Percentiles rank a stretch among this genome's conserved stretches.
Evolutionary conservation across 768 basidiomycete species (phyloP).

Genomic region (Suillus discolor): DNA sequence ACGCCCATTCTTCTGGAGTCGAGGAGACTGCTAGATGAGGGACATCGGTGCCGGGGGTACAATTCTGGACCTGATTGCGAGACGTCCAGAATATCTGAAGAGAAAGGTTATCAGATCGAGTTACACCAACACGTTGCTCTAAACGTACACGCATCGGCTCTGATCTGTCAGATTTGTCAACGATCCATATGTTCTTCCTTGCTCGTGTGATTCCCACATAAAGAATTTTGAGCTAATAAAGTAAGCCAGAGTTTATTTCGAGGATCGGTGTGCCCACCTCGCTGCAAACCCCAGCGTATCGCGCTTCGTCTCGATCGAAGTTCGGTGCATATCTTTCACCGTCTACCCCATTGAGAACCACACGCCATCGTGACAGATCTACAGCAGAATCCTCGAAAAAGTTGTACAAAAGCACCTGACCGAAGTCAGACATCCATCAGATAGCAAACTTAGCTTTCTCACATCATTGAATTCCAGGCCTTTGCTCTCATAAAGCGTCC

Average conservation of each 20-base stretch:
- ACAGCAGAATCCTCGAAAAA: constrained; percentile 69
- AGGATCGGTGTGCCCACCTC: constrained; percentile 44
- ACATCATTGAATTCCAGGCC: too few relatives aligned
- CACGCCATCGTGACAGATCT: constrained; percentile 57
- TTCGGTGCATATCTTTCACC: constrained; percentile 40
- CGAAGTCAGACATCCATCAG: constrained; percentile 4
- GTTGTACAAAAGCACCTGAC: constrained; percentile 72
- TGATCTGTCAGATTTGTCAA: constrained; percentile 59
- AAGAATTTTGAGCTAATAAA: constrained; percentile 57
- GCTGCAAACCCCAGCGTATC: constrained; percentile 57
- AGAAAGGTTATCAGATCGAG: not conserved
- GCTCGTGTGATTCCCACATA: constrained; percentile 77
- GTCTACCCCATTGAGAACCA: constrained; percentile 48
- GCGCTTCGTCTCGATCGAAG: constrained; percentile 45
- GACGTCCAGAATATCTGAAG: constrained; percentile 54
- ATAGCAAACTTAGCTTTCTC: too few relatives aligned
- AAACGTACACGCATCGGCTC: too few relatives aligned
- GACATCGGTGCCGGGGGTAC: constrained; percentile 48
- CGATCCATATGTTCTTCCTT: constrained; percentile 70
- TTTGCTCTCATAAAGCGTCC: too few relatives aligned
- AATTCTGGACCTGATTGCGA: constrained; percentile 47
- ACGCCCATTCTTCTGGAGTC: constrained; percentile 47
- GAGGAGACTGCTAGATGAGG: constrained; percentile 60
- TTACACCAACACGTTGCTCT: not conserved
- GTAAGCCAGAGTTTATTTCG: not conserved